Base-by-base conservation (phyloP, 345 rosid species). In the Populus davidiana region DNA sequence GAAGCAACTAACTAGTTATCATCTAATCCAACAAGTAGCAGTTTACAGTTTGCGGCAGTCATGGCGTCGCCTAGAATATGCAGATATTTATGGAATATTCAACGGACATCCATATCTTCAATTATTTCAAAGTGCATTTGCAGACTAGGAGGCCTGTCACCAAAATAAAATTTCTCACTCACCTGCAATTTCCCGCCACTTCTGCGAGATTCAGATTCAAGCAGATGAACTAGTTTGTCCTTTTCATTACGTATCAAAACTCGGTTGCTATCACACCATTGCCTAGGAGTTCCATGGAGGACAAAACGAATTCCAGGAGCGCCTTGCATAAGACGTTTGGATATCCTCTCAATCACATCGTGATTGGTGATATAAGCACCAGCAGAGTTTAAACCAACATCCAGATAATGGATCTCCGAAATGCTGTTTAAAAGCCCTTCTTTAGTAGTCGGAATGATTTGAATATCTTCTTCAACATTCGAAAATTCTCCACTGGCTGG, bases 261-360 rank as follows among this genome's bases (percentile, higher is more conserved):
- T 67, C 97, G 91, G 59, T 76, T 54, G 25, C 61, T 71, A 77
- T 94, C 98, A 63, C 92, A 64, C 98, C 98, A 91, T 73, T 94
- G 98, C 87, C 97, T 90, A 0, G 98, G 98, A 83, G 98, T 93
- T 86, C 98, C 98, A 56, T 91, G 98, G 59, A 93, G 80, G 70
- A 88, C 25, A 44, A 94, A 82, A 4, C 90, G 88, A 49, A 93
- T 35, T 29, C 75, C 66, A 23, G 77, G 70, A 38, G 44, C 78
- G 64, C 83, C 84, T 75, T 73, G 81, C 11, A 23, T 49, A 47
- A 89, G 65, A 11, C 80, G 88, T 47, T 84, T 81, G 10, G 90
- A 83, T 67, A 94, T 82, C 54, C 81, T 78, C 49, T 83, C 78
- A 35, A 90, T 88, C 73, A 90, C 91, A 17, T 70, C 75, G 0